A percentile compares a stretch with the other conserved stretches of the same genome.
phyloP scores from a whole-genome alignment of 176 grass and related monocot species.

The Aegilops bicornis region DNA sequence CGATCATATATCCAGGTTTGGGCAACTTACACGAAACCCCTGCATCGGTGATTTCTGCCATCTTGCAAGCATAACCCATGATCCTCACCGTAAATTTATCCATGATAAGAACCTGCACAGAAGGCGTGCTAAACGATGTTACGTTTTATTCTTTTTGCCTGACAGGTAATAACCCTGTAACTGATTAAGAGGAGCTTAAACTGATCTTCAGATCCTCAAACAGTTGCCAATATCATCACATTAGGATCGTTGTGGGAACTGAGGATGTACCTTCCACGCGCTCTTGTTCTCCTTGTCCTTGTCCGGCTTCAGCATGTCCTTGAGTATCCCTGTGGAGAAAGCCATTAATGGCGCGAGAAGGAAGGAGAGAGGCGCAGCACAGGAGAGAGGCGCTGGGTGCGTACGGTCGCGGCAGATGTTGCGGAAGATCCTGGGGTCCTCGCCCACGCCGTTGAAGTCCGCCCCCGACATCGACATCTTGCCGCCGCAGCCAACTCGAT shows the following conservation, averaged over 20 bases:
- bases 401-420: slow-evolving; percentile 79
- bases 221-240: neutral
- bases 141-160: neutral
- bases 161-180: neutral
- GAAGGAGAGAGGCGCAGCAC: too few relatives aligned
- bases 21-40: slow-evolving; percentile 79
- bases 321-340: slow-evolving; percentile 58
- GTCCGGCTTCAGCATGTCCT: slow-evolving; percentile 70
- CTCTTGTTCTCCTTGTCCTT: slow-evolving; percentile 72
- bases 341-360: too few relatives aligned
- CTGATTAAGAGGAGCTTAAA: neutral
- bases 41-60: slow-evolving; percentile 93
- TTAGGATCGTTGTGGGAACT: neutral
- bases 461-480: slow-evolving; percentile 68
- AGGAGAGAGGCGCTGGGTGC: neutral
- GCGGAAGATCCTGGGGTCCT: slow-evolving; percentile 84
- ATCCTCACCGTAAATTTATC: slow-evolving; percentile 92
- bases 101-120: slow-evolving; percentile 89
- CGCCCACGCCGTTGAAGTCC: slow-evolving; percentile 54
- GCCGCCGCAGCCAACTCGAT: neutral
- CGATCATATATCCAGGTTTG: neutral
- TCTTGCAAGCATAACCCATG: slow-evolving; percentile 90
- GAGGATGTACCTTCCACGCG: slow-evolving; percentile 69
- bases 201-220: neutral
- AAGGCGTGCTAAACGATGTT: neutral